Conservation (phyloP, 805 yeast genomes). For the Hyphopichia homilentoma region DNA sequence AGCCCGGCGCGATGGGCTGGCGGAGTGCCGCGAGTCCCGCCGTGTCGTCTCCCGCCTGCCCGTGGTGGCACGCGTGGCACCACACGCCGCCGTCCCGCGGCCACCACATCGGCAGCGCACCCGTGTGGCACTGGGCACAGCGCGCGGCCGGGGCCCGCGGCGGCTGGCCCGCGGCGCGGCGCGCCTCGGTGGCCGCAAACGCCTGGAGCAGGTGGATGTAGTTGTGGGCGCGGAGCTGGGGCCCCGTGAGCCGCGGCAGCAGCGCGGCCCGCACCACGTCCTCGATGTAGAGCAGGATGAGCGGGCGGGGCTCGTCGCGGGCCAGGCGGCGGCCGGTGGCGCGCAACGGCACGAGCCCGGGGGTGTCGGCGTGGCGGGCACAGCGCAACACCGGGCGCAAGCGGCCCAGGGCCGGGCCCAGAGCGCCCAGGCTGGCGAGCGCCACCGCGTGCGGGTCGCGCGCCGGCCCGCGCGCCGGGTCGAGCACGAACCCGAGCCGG, state of each 20-base stretch:
- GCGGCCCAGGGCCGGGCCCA: conserved; percentile 32
- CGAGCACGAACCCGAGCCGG: conserved; percentile 52
- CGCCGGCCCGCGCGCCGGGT: conserved; percentile 13
- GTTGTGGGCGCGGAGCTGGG: conserved; percentile 27
- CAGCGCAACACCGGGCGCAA: conserved; percentile 45
- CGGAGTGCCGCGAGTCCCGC: conserved; percentile 11
- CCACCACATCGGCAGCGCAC: conserved; percentile 40
- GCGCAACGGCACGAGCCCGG: conserved; percentile 22
- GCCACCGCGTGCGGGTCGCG: conserved; percentile 19
- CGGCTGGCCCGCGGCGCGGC: no score
- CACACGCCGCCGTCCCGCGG: not conserved
- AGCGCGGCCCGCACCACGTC: conserved; percentile 21
- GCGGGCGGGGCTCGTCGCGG: conserved; percentile 29
- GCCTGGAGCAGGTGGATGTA: conserved; percentile 20
- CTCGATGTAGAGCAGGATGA: conserved; percentile 37
- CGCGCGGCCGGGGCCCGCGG: not conserved
- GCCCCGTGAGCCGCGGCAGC: conserved; percentile 20
- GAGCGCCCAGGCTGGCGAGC: no score
- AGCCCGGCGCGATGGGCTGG: conserved; percentile 29
- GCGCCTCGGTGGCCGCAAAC: conserved; percentile 11
- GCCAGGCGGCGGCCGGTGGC: conserved; percentile 25
- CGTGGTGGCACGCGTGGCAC: conserved; percentile 34
- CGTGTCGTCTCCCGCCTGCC: conserved; percentile 7
- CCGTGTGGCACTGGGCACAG: conserved; percentile 21
- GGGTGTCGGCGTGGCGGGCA: conserved; percentile 28